Evolutionary conservation across 768 basidiomycete genomes (phyloP).

Genomic region (Clitopilus passeckerianus): DNA sequence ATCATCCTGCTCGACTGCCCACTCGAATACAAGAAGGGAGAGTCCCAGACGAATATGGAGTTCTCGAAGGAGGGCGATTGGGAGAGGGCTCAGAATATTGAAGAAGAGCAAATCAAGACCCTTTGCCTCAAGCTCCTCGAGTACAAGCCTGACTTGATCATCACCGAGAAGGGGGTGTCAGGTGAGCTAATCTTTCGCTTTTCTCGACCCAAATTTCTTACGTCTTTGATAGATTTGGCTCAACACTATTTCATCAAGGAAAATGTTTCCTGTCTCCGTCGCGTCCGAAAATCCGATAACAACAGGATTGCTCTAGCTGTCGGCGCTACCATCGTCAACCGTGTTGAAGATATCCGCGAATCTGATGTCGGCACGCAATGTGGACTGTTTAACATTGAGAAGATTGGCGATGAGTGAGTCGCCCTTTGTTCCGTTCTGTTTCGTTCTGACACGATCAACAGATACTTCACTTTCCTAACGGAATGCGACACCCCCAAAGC

Average conservation of each 20-base stretch:
- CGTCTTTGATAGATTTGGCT: conserved; percentile 64
- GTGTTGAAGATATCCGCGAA: conserved; percentile 91
- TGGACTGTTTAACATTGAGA: conserved; percentile 95
- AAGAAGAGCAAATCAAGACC: conserved; percentile 93
- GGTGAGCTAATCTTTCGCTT: conserved; percentile 45
- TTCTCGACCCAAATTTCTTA: background rate
- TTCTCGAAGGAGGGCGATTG: conserved; percentile 93
- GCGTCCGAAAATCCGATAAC: conserved; percentile 99
- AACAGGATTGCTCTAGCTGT: conserved; percentile 96
- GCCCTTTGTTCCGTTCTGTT: background rate
- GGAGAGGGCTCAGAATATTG: conserved; percentile 87
- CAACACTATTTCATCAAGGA: conserved; percentile 86
- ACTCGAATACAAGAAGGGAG: conserved; percentile 98
- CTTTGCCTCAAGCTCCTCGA: conserved; percentile 83
- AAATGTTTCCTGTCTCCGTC: conserved; percentile 88
- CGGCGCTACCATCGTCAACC: conserved; percentile 95
- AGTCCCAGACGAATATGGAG: conserved; percentile 98
- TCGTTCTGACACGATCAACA: conserved; percentile 17
- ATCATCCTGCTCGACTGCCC: conserved; percentile 92
- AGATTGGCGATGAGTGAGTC: conserved; percentile 89
- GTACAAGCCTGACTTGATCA: conserved; percentile 91
- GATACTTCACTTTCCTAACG: conserved; percentile 97
- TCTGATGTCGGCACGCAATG: conserved; percentile 89
- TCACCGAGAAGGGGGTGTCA: conserved; percentile 97
- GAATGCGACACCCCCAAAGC: conserved; percentile 89